Evolutionary conservation across 2,329 filamentous ascomycete species (phyloP), one percentile per base, ranked within the genome.

Genomic region (Penicillium sp.): DNA sequence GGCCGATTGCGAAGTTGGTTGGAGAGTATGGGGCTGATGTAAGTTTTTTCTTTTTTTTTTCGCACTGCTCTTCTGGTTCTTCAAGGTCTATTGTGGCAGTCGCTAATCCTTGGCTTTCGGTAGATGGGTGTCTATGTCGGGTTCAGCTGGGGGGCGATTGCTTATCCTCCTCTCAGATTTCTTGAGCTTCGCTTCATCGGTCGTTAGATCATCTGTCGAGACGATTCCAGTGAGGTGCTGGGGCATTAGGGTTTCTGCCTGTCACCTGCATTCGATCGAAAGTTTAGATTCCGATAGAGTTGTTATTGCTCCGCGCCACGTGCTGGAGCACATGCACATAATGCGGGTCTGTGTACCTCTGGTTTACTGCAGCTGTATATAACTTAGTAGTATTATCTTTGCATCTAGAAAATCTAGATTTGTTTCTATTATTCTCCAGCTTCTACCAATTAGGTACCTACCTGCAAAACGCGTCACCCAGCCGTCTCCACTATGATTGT

Each of bases 81-180:
- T 22, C 19, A 22, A 22, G 19, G 19, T 19, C 30, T 13, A 18
- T 44, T 33, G 11, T 31, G 14, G 41, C 65, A 30, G 41, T 25
- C 5, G 65, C 42, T 62, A 43, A 52, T 22, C 39, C 27, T 30
- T 25, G 3, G 3, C 14, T 41, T 42, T 50, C 13, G 4, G 12
- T 46, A 70, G 68, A 80, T 82, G 77, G 80, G 80, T 1, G 80
- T 80, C 33, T 81, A 80, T 54, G 77, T 84, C 31, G 80, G 79
- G 1, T 83, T 83, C 59, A 72, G 75, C 0, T 84, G 79, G 80
- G 78, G 80, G 4, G 78, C 71, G 2, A 36, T 84, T 4, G 73
- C 82, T 2, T 85, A 79, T 59, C 77, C 78, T 4, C 77, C 77
- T 6, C 58, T 82, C 41, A 69, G 80, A 50, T 75, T 70, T 56